Conservation (phyloP, 306 rosid species). For the Sophora flavescens region DNA sequence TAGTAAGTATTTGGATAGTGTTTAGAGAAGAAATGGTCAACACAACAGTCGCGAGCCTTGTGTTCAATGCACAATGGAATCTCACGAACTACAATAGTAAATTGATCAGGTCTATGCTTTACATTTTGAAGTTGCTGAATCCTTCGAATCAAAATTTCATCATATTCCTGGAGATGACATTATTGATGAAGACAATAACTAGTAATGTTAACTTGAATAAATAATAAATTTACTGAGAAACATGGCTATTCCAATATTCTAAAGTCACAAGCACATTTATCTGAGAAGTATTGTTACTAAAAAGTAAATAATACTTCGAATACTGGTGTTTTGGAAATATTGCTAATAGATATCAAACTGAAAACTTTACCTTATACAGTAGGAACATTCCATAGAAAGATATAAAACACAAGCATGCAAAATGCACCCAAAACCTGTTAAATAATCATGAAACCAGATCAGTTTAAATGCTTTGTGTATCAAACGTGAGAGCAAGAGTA, state of each 20-base stretch:
- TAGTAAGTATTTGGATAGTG: slow-evolving; percentile 68
- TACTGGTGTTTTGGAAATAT: slow-evolving; percentile 16
- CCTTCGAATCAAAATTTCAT: slow-evolving; percentile 73
- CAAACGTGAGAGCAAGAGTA: not conserved
- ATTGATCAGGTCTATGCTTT: slow-evolving; percentile 79
- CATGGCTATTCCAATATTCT: slow-evolving; percentile 23
- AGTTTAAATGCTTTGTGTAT: not conserved
- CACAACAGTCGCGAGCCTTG: slow-evolving; percentile 66
- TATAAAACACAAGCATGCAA: slow-evolving; percentile 78
- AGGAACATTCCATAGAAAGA: slow-evolving; percentile 83
- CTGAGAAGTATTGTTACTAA: not conserved
- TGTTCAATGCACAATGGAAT: slow-evolving; percentile 82
- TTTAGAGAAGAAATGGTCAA: slow-evolving; percentile 81
- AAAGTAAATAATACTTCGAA: slow-evolving; percentile 15
- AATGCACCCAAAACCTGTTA: slow-evolving; percentile 95
- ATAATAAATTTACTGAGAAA: slow-evolving; percentile 27
- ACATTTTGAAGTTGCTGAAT: slow-evolving; percentile 64
- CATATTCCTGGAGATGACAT: slow-evolving; percentile 72
- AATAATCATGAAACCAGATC: slow-evolving; percentile 42
- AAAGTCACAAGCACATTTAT: slow-evolving; percentile 7
- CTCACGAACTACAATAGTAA: slow-evolving; percentile 78
- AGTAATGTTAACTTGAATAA: slow-evolving; percentile 39
- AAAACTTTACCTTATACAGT: slow-evolving; percentile 71
- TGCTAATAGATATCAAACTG: slow-evolving; percentile 32
- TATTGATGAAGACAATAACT: slow-evolving; percentile 39